Base-by-base conservation (phyloP, 2,329 filamentous ascomycete genomes). In the Paecilomyces sp. region DNA sequence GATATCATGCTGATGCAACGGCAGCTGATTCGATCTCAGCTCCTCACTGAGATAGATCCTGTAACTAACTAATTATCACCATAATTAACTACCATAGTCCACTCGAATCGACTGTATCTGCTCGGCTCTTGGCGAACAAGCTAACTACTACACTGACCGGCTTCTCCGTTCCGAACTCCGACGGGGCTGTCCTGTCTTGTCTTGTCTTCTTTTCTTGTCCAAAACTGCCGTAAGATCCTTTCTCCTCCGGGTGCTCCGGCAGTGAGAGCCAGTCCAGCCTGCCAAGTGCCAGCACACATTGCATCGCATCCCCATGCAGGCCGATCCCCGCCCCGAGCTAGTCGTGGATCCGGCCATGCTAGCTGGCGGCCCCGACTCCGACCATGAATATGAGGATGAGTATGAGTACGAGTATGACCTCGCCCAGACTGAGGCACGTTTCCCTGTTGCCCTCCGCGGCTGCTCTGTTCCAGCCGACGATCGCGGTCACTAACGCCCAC, bases 361-460 rank as follows among this genome's bases (percentile, higher is more conserved):
- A 33, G 56, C 58, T 53, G 41, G 34, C 34, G 34, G 36, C n/a
- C 36, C 36, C 36, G 36, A 47, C 15, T 5, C 36, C 36, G 36
- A 47, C 15, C 15, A n/a, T 18, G 65, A 66, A 41, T 56, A 62
- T 34, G 76, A 78, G n/a, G 76, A 73, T 24, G 76, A 76, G 36
- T 74, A 71, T 8, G 80, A 85, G n/a, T 86, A 82, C 75, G 84
- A 87, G 64, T 87, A 86, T 69, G 84, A 87, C 65, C 86, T 86
- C 63, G 71, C 81, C 65, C 73, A 78, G 6, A 82, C 78, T 28
- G 83, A 83, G 73, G 82, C 83, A 68, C 31, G 56, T 2, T 53
- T 65, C 64, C 56, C 52, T 7, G 24, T 53, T 53, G 15, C 41
- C 52, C 25, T 47, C 30, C 30, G 9, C 22, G 11, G 25, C 25